These are phyloP conservation scores for Geranium incanum DNA, from an alignment of 441 rosid species.

Conservation along the genomic window DNA sequence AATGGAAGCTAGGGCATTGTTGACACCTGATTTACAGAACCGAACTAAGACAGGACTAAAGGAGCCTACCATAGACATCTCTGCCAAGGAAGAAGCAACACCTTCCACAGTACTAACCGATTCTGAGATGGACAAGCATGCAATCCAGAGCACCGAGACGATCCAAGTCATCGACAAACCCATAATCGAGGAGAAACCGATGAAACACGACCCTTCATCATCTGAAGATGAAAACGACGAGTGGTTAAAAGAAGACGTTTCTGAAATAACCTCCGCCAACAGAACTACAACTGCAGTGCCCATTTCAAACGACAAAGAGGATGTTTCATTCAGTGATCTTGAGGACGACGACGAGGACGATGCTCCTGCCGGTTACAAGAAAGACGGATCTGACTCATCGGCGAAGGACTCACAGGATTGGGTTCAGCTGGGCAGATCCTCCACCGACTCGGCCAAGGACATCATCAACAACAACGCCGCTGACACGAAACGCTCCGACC, in stretches of 20 bases:
- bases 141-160: conserved; percentile 41
- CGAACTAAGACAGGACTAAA: conserved; percentile 11
- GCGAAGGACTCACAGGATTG: conserved; percentile 50
- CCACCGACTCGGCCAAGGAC: conserved; percentile 38
- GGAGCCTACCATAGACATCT: conserved; percentile 1
- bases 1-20: conserved; percentile 60
- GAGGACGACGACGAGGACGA: conserved; percentile 71
- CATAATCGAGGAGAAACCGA: conserved; percentile 54
- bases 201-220: conserved; percentile 30
- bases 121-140: conserved; percentile 53
- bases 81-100: conserved; percentile 22
- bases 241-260: conserved; percentile 75
- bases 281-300: conserved; percentile 32
- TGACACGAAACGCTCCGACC: conserved; percentile 25
- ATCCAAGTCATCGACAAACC: conserved; percentile 57
- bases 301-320: conserved; percentile 53
- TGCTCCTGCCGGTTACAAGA: conserved; percentile 48
- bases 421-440: conserved; percentile 50
- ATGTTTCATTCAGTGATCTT: conserved; percentile 85
- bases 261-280: conserved; percentile 39
- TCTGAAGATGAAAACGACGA: conserved; percentile 75
- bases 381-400: conserved; percentile 47
- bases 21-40: conserved; percentile 45
- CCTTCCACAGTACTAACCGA: conserved; percentile 24
- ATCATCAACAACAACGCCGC: conserved; percentile 22